Percentiles rank a stretch among this genome's conserved stretches.
These are phyloP conservation scores for Otatea glauca DNA, from an alignment of 176 grass and related monocot genomes.

Conservation along the genomic window DNA sequence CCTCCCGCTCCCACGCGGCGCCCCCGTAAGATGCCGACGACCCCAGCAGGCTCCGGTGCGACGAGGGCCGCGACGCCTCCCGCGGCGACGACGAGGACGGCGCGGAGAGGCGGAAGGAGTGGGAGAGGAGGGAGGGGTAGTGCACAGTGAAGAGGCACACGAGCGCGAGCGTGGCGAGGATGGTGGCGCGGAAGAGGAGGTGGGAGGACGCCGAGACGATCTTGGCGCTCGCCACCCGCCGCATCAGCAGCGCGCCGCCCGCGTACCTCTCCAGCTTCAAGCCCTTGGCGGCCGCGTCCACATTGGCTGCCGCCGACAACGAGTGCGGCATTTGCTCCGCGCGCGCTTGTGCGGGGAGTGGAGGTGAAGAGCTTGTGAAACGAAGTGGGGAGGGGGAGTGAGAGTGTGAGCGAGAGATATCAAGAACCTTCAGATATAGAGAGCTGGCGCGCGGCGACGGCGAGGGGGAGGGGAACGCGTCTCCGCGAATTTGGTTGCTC, in stretches of 20 bases:
- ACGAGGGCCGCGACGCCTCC: not conserved
- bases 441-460: not conserved
- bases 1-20: constrained; percentile 57
- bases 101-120: constrained; percentile 56
- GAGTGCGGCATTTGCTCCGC: constrained; percentile 25
- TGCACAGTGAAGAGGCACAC: constrained; percentile 75
- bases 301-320: constrained; percentile 32
- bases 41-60: constrained; percentile 78
- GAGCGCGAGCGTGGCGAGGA: constrained; percentile 73
- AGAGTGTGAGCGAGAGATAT: constrained; percentile 9
- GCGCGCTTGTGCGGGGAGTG: not conserved
- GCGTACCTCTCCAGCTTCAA: constrained; percentile 56
- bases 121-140: constrained; percentile 77
- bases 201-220: constrained; percentile 62
- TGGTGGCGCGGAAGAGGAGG: constrained; percentile 69
- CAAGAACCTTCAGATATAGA: not conserved
- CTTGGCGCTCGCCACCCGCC: constrained; percentile 58
- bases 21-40: constrained; percentile 40
- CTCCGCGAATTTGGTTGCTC: not conserved
- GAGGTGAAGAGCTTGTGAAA: not conserved
- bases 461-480: not conserved
- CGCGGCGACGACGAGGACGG: not conserved
- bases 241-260: constrained; percentile 50
- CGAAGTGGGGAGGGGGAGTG: not conserved
- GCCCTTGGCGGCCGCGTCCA: constrained; percentile 61